Conservation (phyloP, 164 flowering plant species). For the Magnolia officinalis region DNA sequence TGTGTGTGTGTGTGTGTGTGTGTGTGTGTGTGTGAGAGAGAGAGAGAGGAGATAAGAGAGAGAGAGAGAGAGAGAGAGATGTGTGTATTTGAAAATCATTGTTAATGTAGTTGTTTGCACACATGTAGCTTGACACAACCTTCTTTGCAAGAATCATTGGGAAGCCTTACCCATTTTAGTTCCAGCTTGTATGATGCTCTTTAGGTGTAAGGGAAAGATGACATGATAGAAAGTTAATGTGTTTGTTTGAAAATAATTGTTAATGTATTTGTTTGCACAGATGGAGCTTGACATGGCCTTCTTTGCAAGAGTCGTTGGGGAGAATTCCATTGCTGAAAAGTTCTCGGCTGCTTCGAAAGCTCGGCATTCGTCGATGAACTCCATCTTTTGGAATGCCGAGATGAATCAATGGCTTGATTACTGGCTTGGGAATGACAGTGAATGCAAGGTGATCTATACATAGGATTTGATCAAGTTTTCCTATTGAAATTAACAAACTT, state of each 20-base stretch:
- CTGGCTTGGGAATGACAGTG: constrained; percentile 42
- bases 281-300: constrained; percentile 86
- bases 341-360: constrained; percentile 54
- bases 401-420: constrained; percentile 93
- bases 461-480: neutral
- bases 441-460: constrained; percentile 30
- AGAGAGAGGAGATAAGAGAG: no score
- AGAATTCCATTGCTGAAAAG: constrained; percentile 22
- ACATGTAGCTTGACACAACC: neutral
- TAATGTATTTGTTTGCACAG: constrained; percentile 31
- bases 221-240: neutral
- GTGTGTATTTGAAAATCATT: neutral
- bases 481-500: neutral
- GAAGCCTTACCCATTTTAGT: constrained; percentile 1
- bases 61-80: no score
- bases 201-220: neutral
- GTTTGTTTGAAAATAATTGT: neutral
- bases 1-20: no score
- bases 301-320: constrained; percentile 54
- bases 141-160: constrained; percentile 50
- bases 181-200: no score
- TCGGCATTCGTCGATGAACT: constrained; percentile 49
- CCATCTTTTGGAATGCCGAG: constrained; percentile 70
- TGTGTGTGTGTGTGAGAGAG: no score
- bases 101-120: constrained; percentile 6